These are phyloP conservation scores for Saccharomycopsis schoenii DNA, from an alignment of 805 yeast genomes.

Conservation along the genomic window DNA sequence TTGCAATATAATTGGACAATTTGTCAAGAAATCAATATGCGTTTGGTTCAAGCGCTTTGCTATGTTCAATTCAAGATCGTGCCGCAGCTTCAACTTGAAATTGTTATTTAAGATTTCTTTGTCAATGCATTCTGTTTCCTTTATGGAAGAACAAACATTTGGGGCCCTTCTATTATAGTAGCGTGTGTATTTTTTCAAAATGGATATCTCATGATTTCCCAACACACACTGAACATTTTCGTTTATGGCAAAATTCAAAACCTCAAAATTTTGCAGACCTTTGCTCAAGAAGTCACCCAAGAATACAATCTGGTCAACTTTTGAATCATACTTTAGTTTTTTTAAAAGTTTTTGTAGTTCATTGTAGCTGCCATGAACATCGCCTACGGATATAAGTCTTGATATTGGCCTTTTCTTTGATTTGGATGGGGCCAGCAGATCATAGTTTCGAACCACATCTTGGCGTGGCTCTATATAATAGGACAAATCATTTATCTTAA, in stretches of 20 bases:
- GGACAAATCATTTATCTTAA: neutral
- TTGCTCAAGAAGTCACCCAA: conserved; percentile 76
- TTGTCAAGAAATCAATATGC: conserved; percentile 51
- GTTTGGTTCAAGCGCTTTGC: conserved; percentile 35
- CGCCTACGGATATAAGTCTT: conserved; percentile 69
- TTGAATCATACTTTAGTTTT: conserved; percentile 36
- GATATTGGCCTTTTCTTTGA: conserved; percentile 13
- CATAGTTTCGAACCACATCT: neutral
- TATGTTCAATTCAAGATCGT: conserved; percentile 13
- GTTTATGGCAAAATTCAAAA: conserved; percentile 54
- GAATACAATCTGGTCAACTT: conserved; percentile 51
- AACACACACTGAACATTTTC: conserved; percentile 61
- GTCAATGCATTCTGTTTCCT: neutral
- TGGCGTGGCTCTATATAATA: neutral
- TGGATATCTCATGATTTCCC: conserved; percentile 82
- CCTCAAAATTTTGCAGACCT: conserved; percentile 67
- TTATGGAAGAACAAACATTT: conserved; percentile 20
- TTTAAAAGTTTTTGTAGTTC: conserved; percentile 45
- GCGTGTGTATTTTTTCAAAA: conserved; percentile 54
- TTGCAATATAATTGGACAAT: conserved; percentile 53
- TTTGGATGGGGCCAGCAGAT: neutral
- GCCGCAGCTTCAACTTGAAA: conserved; percentile 10
- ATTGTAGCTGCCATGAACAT: conserved; percentile 71
- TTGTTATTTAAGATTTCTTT: neutral
- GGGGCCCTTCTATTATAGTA: conserved; percentile 40